Conservation (phyloP, 2,329 filamentous ascomycete genomes). For the Alternaria rosae region DNA sequence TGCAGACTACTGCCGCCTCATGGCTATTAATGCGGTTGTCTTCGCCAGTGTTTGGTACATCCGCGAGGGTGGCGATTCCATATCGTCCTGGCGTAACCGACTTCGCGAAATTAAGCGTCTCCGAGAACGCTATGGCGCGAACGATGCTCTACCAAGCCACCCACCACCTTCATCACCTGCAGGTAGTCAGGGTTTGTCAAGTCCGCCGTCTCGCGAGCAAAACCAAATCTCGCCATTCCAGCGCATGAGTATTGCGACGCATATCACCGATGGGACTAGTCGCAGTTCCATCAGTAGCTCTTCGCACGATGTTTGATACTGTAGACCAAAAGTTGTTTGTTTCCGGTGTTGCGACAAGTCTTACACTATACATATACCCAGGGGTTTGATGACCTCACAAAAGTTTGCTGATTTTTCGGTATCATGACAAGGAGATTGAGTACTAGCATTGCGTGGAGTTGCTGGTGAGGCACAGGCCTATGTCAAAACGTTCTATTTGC, state of each 20-base stretch:
- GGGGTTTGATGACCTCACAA: constrained; percentile 9
- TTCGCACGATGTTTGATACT: constrained; percentile 37
- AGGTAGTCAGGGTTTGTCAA: constrained; percentile 30
- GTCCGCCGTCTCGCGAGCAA: constrained; percentile 39
- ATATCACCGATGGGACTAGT: constrained; percentile 47
- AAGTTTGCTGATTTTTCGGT: constrained; percentile 6
- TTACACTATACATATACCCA: constrained; percentile 13
- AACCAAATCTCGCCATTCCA: constrained; percentile 42
- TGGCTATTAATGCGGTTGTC: constrained; percentile 92
- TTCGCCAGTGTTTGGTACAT: constrained; percentile 91
- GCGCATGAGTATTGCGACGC: constrained; percentile 46
- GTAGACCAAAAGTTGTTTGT: constrained; percentile 13
- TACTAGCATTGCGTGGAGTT: constrained; percentile 10
- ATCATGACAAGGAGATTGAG: background rate
- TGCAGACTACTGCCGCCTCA: constrained; percentile 82
- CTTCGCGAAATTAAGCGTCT: constrained; percentile 84
- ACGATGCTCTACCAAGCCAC: constrained; percentile 18
- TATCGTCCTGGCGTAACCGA: constrained; percentile 88
- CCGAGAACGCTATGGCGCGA: constrained; percentile 64
- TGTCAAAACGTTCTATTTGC: background rate
- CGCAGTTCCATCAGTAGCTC: constrained; percentile 48
- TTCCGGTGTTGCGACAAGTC: constrained; percentile 10
- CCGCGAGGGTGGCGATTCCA: constrained; percentile 78
- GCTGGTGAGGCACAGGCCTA: background rate
- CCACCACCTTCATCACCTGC: constrained; percentile 34